Evolutionary conservation across 1,139 yeast genomes (phyloP), one percentile per base, ranked within the genome.

Genomic region (Suhomyces maxii): DNA sequence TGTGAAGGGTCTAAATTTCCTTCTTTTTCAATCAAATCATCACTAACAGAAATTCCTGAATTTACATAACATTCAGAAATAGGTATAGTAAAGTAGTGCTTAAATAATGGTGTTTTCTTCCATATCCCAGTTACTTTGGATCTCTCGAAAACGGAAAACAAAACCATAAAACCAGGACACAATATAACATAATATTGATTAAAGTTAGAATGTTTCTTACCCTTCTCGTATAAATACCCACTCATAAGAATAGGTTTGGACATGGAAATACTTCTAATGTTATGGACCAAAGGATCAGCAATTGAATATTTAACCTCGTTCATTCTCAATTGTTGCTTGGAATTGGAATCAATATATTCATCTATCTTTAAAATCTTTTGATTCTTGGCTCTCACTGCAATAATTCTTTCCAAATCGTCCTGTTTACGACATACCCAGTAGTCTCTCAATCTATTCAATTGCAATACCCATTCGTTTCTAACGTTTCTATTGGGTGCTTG

Each of bases 31-130:
- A 84, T 59, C 39, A 88, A 65, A 53, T 86, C 93, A 36, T 74
- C 61, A 8, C 75, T 73, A 1, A 93, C 81, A 2, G 79, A 67
- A 3, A 73, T 64, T 3, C 95, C 96, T 1, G 95, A 83, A 63
- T 88, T 89, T 3, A 88, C 71, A 61, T 89, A 91, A 51, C 95
- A 84, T 12, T 79, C 80, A 3, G 77, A 61, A 30, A 91, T 66
- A 1, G 91, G 83, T 23, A 89, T 76, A 0, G 87, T 76, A 41
- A 79, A 56, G 52, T 73, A 76, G 52, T 79, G 83, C 37, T 67
- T 63, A 54, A 73, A 82, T 50, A 69, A 76, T 8, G 71, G 66
- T 0, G 72, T 67, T 6, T 69, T 65, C 49, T 71, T 76, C 52
- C 79, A 66, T n/a, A 63, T 63, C 0, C 86, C 86, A 0, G 74